phyloP scores from a whole-genome alignment of 768 basidiomycete genomes.

The Lactarius sp. region DNA sequence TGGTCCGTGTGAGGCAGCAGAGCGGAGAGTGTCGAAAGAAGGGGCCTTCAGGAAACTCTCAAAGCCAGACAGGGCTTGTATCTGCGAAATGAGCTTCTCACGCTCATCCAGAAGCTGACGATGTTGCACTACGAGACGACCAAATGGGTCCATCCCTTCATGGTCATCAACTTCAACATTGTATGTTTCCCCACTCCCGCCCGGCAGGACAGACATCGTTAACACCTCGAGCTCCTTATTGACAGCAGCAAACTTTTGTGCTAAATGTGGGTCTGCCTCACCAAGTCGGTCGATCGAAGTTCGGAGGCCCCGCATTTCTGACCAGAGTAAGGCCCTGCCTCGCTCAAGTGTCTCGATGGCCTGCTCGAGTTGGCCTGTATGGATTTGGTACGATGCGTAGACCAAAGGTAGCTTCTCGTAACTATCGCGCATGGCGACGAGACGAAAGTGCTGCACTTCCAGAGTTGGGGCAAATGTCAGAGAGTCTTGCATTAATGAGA shows the following conservation, averaged over 20 bases:
- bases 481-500: not conserved
- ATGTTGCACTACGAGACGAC: not conserved
- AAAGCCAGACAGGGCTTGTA: not conserved
- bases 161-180: not conserved
- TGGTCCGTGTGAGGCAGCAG: too few species aligned
- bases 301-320: not conserved
- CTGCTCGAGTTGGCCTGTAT: not conserved
- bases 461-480: not conserved
- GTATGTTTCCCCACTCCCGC: not conserved
- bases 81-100: not conserved
- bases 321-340: constrained; percentile 5
- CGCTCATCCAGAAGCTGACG: not conserved
- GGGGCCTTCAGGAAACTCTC: not conserved
- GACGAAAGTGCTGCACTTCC: not conserved
- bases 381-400: not conserved
- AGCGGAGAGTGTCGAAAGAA: not conserved
- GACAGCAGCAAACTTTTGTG: not conserved
- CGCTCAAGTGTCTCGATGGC: not conserved
- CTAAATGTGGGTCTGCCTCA: not conserved
- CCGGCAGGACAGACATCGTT: not conserved
- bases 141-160: not conserved
- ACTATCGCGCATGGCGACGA: not conserved
- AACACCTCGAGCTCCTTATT: not conserved
- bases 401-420: not conserved
- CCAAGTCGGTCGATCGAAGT: not conserved